Conservation (phyloP, 805 yeast genomes). For the Metschnikowia arizonensis region DNA sequence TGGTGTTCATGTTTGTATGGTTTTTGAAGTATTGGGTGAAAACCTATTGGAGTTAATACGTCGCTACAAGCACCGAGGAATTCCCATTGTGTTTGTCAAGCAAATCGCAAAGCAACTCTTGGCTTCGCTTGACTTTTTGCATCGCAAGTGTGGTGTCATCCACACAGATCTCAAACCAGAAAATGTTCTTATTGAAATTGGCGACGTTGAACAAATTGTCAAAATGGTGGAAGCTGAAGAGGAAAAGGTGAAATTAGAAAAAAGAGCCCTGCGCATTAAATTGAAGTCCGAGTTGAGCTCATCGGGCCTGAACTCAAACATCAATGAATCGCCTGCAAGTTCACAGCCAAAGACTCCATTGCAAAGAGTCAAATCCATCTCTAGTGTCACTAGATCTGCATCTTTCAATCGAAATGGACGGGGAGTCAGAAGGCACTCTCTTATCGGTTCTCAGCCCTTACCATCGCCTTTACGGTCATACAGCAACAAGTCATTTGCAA, state of each 20-base stretch:
- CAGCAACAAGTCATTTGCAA: constrained; percentile 35
- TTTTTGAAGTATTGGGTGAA: constrained; percentile 62
- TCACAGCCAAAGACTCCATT: constrained; percentile 11
- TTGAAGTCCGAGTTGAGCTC: constrained; percentile 5
- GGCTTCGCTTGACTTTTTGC: constrained; percentile 56
- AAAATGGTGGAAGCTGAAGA: constrained; percentile 60
- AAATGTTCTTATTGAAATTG: constrained; percentile 49
- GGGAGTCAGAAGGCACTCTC: constrained; percentile 63
- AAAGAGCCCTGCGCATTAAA: constrained; percentile 18
- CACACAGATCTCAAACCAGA: constrained; percentile 22
- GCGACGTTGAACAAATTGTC: constrained; percentile 77
- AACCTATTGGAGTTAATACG: constrained; percentile 49
- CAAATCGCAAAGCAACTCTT: constrained; percentile 55
- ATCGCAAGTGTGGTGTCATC: constrained; percentile 56
- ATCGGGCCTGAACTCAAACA: constrained; percentile 5
- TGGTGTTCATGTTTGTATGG: constrained; percentile 64
- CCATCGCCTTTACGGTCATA: constrained; percentile 79
- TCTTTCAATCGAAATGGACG: constrained; percentile 44
- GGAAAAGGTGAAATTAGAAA: constrained; percentile 42
- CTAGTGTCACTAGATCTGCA: constrained; percentile 27
- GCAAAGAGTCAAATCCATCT: constrained; percentile 16
- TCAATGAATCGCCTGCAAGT: constrained; percentile 8
- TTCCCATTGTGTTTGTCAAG: constrained; percentile 52
- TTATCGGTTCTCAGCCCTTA: constrained; percentile 87
- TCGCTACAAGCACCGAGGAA: constrained; percentile 39